Evolutionary conservation across 805 yeast genomes (phyloP).

Genomic region (Monosporozyma unispora): DNA sequence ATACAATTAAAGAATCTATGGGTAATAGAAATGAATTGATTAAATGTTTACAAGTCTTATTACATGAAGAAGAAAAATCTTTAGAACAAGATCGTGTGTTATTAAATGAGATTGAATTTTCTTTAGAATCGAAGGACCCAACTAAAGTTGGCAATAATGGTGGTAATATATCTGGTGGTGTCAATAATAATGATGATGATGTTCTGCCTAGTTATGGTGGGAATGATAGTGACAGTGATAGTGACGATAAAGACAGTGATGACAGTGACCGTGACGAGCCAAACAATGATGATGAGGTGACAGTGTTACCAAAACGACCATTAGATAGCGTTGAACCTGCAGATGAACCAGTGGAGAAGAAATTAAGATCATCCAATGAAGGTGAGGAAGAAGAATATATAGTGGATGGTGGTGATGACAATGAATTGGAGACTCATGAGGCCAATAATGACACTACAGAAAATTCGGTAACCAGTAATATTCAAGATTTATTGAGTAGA

Average conservation of each 20-base stretch:
- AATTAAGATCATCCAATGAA: slow-evolving; percentile 2
- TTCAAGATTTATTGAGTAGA: slow-evolving; percentile 29
- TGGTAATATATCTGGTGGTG: neutral
- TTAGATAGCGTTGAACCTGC: neutral
- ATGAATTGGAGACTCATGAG: slow-evolving; percentile 8
- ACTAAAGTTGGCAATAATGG: slow-evolving; percentile 2
- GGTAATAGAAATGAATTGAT: slow-evolving; percentile 21
- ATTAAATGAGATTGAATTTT: slow-evolving; percentile 20
- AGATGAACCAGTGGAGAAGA: slow-evolving; percentile 7
- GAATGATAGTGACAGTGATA: slow-evolving; percentile 14
- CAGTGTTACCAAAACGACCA: neutral
- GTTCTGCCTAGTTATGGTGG: slow-evolving; percentile 24
- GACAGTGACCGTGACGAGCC: neutral
- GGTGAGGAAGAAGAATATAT: slow-evolving; percentile 14
- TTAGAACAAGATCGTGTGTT: slow-evolving; percentile 25
- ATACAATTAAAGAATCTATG: slow-evolving; percentile 23
- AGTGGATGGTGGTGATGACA: slow-evolving; percentile 6
- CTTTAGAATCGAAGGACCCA: slow-evolving; percentile 21
- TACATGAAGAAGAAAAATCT: slow-evolving; percentile 19
- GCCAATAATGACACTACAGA: slow-evolving; percentile 8
- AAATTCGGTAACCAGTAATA: slow-evolving; percentile 24
- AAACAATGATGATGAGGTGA: neutral
- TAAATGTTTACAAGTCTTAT: slow-evolving; percentile 17
- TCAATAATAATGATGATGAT: slow-evolving; percentile 9
- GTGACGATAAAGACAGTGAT: neutral